Conservation (phyloP, 129 eudicot genomes). For the Apium graveolens region DNA sequence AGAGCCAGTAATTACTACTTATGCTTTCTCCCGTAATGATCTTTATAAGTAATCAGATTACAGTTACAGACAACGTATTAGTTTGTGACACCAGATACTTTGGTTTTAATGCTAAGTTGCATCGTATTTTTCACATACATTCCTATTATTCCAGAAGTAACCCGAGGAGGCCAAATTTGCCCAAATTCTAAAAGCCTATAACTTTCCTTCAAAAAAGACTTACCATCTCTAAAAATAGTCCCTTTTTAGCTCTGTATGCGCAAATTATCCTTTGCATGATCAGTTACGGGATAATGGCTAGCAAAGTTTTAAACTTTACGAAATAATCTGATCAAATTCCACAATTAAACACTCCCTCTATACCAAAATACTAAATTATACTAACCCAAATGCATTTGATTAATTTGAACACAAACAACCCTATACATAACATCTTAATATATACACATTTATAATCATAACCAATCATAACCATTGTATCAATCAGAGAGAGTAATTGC, state of each 20-base stretch:
- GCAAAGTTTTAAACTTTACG: background rate
- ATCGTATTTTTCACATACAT: background rate
- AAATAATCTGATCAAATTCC: background rate
- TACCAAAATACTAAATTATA: background rate
- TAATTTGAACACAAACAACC: background rate
- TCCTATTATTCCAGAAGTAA: background rate
- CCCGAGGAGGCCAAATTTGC: background rate
- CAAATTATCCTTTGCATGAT: background rate
- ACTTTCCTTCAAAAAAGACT: background rate
- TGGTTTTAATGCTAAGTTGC: background rate
- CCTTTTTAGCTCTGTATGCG: background rate
- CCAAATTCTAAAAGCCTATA: background rate
- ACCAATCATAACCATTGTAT: background rate
- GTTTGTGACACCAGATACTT: background rate
- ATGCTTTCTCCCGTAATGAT: constrained; percentile 71
- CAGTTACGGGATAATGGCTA: background rate
- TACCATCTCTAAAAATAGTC: background rate
- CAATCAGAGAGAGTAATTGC: background rate
- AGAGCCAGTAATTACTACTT: constrained; percentile 74
- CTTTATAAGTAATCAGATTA: constrained; percentile 72
- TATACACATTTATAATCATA: background rate
- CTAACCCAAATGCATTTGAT: background rate
- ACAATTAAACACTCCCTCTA: background rate
- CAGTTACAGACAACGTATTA: background rate
- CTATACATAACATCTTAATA: background rate